These are phyloP conservation scores for Digitaria exilis DNA, from an alignment of 202 grass and related monocot species.

Conservation along the genomic window DNA sequence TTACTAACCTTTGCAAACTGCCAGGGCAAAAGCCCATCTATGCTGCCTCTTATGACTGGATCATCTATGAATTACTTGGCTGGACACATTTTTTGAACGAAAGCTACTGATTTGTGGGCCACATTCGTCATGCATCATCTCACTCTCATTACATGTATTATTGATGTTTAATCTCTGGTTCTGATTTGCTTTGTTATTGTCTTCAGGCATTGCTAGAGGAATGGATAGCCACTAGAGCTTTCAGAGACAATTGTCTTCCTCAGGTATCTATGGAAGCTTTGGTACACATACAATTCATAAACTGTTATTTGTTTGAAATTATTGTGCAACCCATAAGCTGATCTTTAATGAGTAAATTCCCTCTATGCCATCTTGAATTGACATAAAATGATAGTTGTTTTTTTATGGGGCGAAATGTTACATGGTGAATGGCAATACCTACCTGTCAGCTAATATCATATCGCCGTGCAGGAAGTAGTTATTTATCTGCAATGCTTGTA, in stretches of 20 bases:
- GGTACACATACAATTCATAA: constrained; percentile 7
- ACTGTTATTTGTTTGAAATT: constrained; percentile 5
- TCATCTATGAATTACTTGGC: constrained; percentile 22
- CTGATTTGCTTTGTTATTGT: constrained; percentile 36
- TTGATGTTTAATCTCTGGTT: constrained; percentile 22
- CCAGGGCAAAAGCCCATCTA: neutral
- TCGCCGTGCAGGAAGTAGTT: neutral
- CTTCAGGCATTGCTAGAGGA: constrained; percentile 94
- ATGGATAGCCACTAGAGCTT: constrained; percentile 89
- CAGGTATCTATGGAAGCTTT: constrained; percentile 57
- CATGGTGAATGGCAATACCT: neutral
- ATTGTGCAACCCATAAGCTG: neutral
- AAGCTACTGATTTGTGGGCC: neutral
- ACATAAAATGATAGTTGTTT: constrained; percentile 1
- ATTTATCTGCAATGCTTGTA: neutral
- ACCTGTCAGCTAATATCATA: neutral
- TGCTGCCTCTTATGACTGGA: constrained; percentile 1
- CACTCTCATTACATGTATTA: constrained; percentile 25
- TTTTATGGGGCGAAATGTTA: neutral
- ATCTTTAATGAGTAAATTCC: too few species aligned
- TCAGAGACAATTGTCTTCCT: constrained; percentile 71
- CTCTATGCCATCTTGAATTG: too few species aligned
- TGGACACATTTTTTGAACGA: neutral
- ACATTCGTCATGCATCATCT: neutral
- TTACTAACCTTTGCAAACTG: neutral